Base-by-base conservation (phyloP, 768 basidiomycete species). In the Termitomyces sp. region DNA sequence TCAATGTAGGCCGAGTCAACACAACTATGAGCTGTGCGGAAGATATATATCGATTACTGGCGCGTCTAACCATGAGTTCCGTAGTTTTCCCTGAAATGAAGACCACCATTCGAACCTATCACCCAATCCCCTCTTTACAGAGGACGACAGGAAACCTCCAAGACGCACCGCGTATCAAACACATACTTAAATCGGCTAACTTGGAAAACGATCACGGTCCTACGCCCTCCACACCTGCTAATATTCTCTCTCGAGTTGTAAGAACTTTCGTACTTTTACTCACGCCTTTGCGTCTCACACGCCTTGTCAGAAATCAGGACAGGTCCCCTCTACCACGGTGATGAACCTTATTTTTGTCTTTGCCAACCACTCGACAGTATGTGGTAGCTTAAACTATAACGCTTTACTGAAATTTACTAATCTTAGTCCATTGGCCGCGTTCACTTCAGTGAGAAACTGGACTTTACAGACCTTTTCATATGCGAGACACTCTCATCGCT, bases 1-100 rank as follows among this genome's bases (percentile, higher is more conserved):
- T 88, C 22, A 92, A 92, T 63, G 84, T 90, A n/a, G 88, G 88
- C 30, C 75, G 89, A 56, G 82, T 92, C 62, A 90, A 90, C 66
- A 88, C 89, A 6, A 92, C 89, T 5, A 85, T 90, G 81, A 89
- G 89, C 59, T 92, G 90, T 91, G 32, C 38, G 57, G 8, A 66
- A 71, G 85, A 71, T 36, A 69, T 42, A 45, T 53, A 44, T 45
- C 62, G 24, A 54, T 51, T 58, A 18, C 24, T 52, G 53, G 49
- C 38, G 53, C 53, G 44, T 28, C 46, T 58, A 26, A 58, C 24
- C 30, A 28, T 36, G 48, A 49, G 58, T 35, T 49, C 56, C 10
- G 38, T 52, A 88, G 87, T 90, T 72, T 89, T 89, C 66, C 86
- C 86, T 40, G 87, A 93, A 76, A 94, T 94, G 92, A 90, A 91